These are phyloP conservation scores for Trichoderma aggressivum DNA, from an alignment of 2,329 filamentous ascomycete genomes.

Conservation along the genomic window DNA sequence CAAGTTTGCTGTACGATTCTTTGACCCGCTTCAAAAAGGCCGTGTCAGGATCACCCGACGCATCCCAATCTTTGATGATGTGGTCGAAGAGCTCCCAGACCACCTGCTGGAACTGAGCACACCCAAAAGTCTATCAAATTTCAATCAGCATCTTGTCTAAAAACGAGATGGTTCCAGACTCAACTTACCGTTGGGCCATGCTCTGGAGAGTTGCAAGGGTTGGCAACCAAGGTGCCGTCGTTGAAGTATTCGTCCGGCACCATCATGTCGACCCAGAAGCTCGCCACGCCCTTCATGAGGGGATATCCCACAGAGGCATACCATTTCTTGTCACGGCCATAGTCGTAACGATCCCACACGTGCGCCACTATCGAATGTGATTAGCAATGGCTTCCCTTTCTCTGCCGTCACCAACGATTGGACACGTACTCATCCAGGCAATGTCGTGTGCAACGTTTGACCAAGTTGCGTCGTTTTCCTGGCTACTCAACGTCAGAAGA, in stretches of 20 bases:
- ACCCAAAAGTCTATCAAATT: constrained; percentile 47
- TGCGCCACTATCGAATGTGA: constrained; percentile 41
- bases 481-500: neutral
- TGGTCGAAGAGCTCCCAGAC: constrained; percentile 43
- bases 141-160: neutral
- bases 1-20: neutral
- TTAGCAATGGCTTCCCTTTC: neutral
- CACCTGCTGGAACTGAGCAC: constrained; percentile 52
- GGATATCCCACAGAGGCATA: constrained; percentile 48
- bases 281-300: constrained; percentile 49
- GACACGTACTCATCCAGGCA: constrained; percentile 36
- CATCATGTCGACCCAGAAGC: constrained; percentile 55
- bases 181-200: constrained; percentile 43
- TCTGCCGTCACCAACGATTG: neutral
- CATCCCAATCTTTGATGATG: constrained; percentile 30
- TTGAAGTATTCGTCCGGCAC: constrained; percentile 47
- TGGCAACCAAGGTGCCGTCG: constrained; percentile 52
- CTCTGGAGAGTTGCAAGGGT: constrained; percentile 57
- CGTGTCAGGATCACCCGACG: constrained; percentile 27
- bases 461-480: constrained; percentile 10
- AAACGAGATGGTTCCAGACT: neutral
- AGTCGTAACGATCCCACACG: constrained; percentile 56
- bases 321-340: constrained; percentile 47
- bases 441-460: constrained; percentile 10
- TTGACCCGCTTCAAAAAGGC: constrained; percentile 35